These are phyloP conservation scores for Buddleja alternifolia DNA, from an alignment of 257 asterid genomes.

Conservation along the genomic window DNA sequence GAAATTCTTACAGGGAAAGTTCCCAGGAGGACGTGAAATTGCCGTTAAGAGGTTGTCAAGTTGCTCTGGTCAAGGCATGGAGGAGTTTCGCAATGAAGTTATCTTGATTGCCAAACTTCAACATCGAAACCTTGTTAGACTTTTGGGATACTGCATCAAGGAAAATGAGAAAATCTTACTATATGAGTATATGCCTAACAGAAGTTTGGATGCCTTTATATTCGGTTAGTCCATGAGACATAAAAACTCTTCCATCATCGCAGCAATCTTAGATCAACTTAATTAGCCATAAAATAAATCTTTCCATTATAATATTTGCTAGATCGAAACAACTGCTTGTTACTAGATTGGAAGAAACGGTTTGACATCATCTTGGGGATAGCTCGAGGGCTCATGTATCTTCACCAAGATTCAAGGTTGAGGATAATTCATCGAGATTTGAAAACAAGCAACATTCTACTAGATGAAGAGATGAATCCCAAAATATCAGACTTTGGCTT, in stretches of 20 bases:
- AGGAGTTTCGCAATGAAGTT: constrained; percentile 51
- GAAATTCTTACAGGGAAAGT: constrained; percentile 38
- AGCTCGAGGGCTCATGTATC: constrained; percentile 48
- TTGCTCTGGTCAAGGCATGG: constrained; percentile 43
- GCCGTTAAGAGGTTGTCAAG: constrained; percentile 55
- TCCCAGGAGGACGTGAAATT: constrained; percentile 40
- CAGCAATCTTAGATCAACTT: not conserved
- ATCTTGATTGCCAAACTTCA: constrained; percentile 49
- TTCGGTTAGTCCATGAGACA: constrained; percentile 39
- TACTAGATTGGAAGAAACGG: constrained; percentile 41
- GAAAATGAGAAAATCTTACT: constrained; percentile 43
- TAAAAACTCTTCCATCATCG: not conserved
- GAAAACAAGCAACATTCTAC: constrained; percentile 43
- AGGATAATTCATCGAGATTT: constrained; percentile 47
- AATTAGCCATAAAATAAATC: not conserved
- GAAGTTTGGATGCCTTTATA: constrained; percentile 48
- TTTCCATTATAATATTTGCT: not conserved
- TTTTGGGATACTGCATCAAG: constrained; percentile 49
- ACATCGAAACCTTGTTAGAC: constrained; percentile 52
- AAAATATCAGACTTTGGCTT: constrained; percentile 52
- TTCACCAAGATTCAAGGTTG: constrained; percentile 47
- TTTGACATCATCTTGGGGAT: constrained; percentile 42
- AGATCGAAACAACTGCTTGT: constrained; percentile 33
- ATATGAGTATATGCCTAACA: constrained; percentile 52
- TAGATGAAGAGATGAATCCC: constrained; percentile 47